Base-by-base conservation (phyloP, 441 rosid species). In the Syzygium malaccense region DNA sequence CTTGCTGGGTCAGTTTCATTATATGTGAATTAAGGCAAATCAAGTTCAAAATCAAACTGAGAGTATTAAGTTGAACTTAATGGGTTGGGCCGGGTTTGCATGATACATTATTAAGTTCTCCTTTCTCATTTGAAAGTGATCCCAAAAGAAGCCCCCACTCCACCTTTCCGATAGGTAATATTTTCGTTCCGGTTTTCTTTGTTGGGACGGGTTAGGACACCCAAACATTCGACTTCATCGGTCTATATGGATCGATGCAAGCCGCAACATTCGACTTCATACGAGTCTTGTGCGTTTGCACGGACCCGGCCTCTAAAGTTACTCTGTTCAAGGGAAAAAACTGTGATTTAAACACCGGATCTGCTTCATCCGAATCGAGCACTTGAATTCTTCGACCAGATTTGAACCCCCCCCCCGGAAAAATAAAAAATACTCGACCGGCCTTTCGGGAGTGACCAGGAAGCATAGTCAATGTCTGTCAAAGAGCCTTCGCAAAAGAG, bases 101-200 rank as follows among this genome's bases (percentile, higher is more conserved):
- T 1, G 8, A 1, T 41, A 41, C 45, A 1, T 8, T 41, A 7
- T 7, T 4, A 41, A 3, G 0, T 25, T 1, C 25, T 33, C 80
- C 9, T 20, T 10, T 71, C 48, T 37, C 17, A 13, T 71, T 71
- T 23, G 51, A 71, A 71, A 37, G 83, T 10, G 83, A 37, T 37
- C 49, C 26, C 83, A 19, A 23, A 37, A 71, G 83, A 37, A 71
- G 15, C 49, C 49, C 12, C 18, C 51, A 12, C 51, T 20, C 18
- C n/a, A 12, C 51, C 83, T 20, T 25, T 6, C n/a, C 26, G 6
- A 14, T 11, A 12, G 51, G n/a, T 20, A 12, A 37, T 6, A 37
- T 37, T 37, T 37, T 37, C 17, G 83, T 75, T 75, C 48, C 51
- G n/a, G 41, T 19, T 15, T 0, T 37, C 51, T 75, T 14, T 12